Base-by-base conservation (phyloP, 2,329 filamentous ascomycete genomes). In the Ophiocordyceps robertsii region DNA sequence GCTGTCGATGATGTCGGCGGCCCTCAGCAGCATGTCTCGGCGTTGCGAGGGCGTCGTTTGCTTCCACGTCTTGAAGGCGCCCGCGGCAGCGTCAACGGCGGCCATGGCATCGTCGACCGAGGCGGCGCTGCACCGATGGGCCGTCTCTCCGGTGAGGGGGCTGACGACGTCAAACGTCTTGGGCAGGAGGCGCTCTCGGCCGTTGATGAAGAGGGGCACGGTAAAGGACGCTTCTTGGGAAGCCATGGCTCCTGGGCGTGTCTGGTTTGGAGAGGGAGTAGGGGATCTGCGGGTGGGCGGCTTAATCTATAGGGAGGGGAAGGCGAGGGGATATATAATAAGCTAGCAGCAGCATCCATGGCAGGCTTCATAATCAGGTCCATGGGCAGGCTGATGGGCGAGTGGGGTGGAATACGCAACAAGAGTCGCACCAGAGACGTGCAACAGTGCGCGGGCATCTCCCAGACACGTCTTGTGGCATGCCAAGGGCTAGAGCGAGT, bases 51-150 rank as follows among this genome's bases (percentile, higher is more conserved):
- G 73, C 38, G 75, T 77, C 3, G 73, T 73, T 49, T 72, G 73
- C 37, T 72, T 69, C 86, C 86, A 94, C 45, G 70, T 62, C 37
- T 72, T 72, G 59, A 85, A 81, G 1, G 86, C 84, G 13, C 68
- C 66, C n/a, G 77, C 66, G 1, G 84, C 84, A 6, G 68, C 61
- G 24, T 59, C 51, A 42, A 69, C 60, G 10, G 79, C 72, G 10
- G 65, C 61, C 16, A 72, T 61, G 27, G 80, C 80, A 48, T 75
- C 67, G 3, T 65, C 60, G 38, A 73, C 73, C 32, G 71, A 63
- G 3, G n/a, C 42, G 38, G 11, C 43, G 43, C 27, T 50, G 47
- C 42, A 43, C 10, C 37, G 33, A 29, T 40, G 38, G 6, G n/a
- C n/a, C 12, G 37, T 16, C 11, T 37, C 14, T 9, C 35, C 40